Evolutionary conservation across 177 flowering plant species (phyloP), one percentile per base, ranked within the genome.

Genomic region (Vitis hybrid): DNA sequence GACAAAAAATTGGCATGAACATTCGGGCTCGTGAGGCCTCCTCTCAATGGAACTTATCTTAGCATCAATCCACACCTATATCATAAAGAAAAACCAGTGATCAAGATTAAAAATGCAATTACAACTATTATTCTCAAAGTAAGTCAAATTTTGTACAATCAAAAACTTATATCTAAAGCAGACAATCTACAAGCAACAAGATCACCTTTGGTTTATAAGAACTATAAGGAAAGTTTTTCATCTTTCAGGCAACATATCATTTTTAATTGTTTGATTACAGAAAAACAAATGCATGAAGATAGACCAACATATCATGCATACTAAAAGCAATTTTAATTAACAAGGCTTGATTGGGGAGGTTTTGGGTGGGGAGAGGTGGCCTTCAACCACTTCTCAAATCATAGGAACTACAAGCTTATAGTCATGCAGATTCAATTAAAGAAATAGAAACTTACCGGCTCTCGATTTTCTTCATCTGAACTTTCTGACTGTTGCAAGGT

Each of bases 21-120:
- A 93, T 17, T 52, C 56, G 56, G 73, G 19, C 50, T 77, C 86
- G 78, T 95, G 98, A 58, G 97, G 91, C 74, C 71, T 86, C 81
- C 97, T 85, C 84, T 86, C 82, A 11, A 96, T 79, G 1, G 91
- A 91, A 30, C 71, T 79, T 77, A 96, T 85, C 77, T 76, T 86
- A 62, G 91, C 97, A 83, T 96, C 94, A 67, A 78, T n/a, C 97
- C 88, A 87, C 19, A 76, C 94, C 98, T 93, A 67, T n/a, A 80
- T 18, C 19, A 62, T 62, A 78, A 61, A 61, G 32, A 74, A 10
- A 60, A 62, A 34, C 0, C 14, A 59, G 17, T 61, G 26, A 68
- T 67, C 50, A 67, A 65, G 49, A 13, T 62, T 2, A 15, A 57
- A 66, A 15, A 7, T 48, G 10, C 10, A 52, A 34, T 19, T 15